Percentiles rank a stretch among this genome's conserved stretches.
Conservation (phyloP, 768 basidiomycete genomes). For the Leccinum subgranulosum region DNA sequence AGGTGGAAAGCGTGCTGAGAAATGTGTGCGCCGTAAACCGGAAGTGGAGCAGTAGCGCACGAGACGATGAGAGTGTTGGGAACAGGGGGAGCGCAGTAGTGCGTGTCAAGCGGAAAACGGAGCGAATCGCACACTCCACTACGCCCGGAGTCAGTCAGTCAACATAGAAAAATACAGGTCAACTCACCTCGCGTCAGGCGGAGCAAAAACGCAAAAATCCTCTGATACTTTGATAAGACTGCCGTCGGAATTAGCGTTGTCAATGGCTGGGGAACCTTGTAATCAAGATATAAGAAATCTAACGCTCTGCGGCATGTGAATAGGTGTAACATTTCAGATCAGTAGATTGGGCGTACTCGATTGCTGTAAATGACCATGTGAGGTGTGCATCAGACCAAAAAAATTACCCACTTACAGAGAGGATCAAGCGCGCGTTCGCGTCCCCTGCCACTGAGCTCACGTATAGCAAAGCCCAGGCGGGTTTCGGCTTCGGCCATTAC, state of each 20-base stretch:
- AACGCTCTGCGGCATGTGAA: conserved; percentile 54
- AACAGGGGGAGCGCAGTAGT: conserved; percentile 46
- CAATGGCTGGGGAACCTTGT: conserved; percentile 81
- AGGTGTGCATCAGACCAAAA: conserved; percentile 1
- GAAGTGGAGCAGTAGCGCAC: conserved; percentile 59
- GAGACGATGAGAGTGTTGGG: conserved; percentile 51
- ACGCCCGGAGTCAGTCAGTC: conserved; percentile 1
- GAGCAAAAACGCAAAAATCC: conserved; percentile 77
- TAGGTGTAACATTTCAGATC: not conserved
- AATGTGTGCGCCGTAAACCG: conserved; percentile 75
- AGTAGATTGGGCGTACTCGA: conserved; percentile 16
- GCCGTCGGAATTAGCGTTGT: conserved; percentile 67
- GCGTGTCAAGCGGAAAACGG: conserved; percentile 64
- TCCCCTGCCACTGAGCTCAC: conserved; percentile 63
- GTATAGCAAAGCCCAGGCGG: conserved; percentile 81
- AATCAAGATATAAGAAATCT: conserved; percentile 88
- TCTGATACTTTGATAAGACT: conserved; percentile 81
- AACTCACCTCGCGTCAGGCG: conserved; percentile 71
- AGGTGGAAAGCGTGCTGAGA: conserved; percentile 60
- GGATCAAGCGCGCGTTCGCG: conserved; percentile 82
- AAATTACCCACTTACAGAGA: conserved; percentile 53
- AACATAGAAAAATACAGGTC: not conserved
- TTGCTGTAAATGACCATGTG: conserved; percentile 13
- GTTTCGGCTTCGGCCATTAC: conserved; percentile 63
- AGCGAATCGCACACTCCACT: conserved; percentile 69